phyloP scores from a whole-genome alignment of 495 filamentous ascomycete genomes.

The Aspergillus heteromorphus region DNA sequence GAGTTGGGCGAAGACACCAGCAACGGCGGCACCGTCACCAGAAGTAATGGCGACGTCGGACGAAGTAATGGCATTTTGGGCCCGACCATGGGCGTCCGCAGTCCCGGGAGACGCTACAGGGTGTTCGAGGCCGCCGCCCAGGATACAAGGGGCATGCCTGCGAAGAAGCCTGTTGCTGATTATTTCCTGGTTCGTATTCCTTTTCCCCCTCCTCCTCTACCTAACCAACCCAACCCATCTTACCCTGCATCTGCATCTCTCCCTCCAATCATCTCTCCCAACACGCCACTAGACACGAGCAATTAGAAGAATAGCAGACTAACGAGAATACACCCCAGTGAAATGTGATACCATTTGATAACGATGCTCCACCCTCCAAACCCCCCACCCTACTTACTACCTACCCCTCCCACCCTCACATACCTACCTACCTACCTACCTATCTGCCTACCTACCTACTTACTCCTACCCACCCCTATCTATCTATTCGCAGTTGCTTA shows the following conservation, averaged over 20 bases:
- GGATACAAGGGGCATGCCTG: conserved; percentile 95
- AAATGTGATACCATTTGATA: conserved; percentile 21
- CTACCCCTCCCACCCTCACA: neutral
- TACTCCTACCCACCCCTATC: neutral
- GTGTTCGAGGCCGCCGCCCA: conserved; percentile 97
- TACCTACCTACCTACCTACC: neutral
- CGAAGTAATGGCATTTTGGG: conserved; percentile 46
- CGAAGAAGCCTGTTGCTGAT: conserved; percentile 96
- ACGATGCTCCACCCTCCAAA: neutral
- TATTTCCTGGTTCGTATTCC: conserved; percentile 70
- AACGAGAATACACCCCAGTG: conserved; percentile 1
- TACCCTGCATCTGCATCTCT: neutral
- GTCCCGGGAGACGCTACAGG: conserved; percentile 85
- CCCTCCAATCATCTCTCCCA: neutral
- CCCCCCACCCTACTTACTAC: neutral
- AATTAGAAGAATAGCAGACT: neutral
- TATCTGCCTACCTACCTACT: too few relatives aligned
- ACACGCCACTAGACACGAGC: neutral
- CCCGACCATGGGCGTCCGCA: conserved; percentile 40
- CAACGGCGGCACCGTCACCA: conserved; percentile 65
- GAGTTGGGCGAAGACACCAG: conserved; percentile 84
- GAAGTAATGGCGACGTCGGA: conserved; percentile 75
- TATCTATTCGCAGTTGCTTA: conserved; percentile 7
- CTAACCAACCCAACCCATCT: too few relatives aligned
- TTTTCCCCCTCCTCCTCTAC: conserved; percentile 12